Conservation (phyloP, 495 filamentous ascomycete species). For the Aspergillus homomorphus region DNA sequence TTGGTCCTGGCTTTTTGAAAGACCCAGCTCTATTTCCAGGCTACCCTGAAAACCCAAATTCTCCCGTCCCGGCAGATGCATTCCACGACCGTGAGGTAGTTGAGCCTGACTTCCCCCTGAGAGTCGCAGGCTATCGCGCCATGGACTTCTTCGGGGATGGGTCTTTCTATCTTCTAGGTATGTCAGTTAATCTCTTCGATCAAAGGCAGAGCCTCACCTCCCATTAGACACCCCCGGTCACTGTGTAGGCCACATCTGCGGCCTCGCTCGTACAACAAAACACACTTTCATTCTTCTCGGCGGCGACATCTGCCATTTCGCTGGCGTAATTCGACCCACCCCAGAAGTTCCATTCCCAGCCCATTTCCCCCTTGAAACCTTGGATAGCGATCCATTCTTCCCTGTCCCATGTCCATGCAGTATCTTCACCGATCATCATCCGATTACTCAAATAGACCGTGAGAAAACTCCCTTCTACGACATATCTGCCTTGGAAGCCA, state of each 20-base stretch:
- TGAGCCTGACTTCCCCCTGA: constrained; percentile 14
- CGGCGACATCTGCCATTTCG: constrained; percentile 54
- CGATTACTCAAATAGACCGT: constrained; percentile 5
- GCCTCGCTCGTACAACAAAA: constrained; percentile 34
- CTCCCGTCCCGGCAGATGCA: constrained; percentile 10
- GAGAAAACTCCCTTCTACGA: constrained; percentile 22
- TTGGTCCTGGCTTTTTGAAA: constrained; percentile 33
- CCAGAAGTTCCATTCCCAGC: constrained; percentile 14
- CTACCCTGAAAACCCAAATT: constrained; percentile 24
- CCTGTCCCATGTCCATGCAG: constrained; percentile 26
- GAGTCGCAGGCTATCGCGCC: constrained; percentile 27
- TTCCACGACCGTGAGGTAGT: constrained; percentile 10
- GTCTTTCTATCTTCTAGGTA: constrained; percentile 42
- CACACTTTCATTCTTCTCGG: constrained; percentile 45
- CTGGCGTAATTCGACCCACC: constrained; percentile 51
- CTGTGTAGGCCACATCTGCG: constrained; percentile 39
- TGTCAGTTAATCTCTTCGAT: neutral
- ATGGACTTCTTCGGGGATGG: constrained; percentile 51
- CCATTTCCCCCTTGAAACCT: neutral
- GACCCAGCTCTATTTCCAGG: constrained; percentile 25
- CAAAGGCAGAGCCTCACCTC: neutral
- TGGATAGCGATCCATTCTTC: constrained; percentile 6
- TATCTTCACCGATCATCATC: constrained; percentile 25
- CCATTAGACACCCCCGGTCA: constrained; percentile 35
- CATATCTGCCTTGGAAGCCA: constrained; percentile 15